phyloP scores from a whole-genome alignment of 805 yeast species.

The Debaryomyces castellii region DNA sequence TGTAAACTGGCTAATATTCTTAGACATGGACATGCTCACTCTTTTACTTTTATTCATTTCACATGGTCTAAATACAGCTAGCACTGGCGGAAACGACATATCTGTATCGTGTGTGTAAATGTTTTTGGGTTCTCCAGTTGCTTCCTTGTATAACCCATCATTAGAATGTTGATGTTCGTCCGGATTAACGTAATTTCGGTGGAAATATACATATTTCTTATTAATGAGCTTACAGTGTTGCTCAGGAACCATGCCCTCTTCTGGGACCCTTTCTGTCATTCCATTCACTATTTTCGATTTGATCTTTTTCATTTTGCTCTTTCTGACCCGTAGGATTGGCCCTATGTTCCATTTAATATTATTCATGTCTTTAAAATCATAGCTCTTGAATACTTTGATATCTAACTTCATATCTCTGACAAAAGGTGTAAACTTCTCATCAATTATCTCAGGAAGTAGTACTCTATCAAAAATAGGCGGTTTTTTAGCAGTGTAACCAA shows the following conservation, averaged over 20 bases:
- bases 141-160: conserved; percentile 2
- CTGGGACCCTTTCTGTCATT: conserved; percentile 5
- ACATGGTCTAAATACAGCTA: conserved; percentile 42
- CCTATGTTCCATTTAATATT: conserved; percentile 41
- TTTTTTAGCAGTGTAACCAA: conserved; percentile 5
- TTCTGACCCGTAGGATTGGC: conserved; percentile 42
- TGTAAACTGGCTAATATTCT: conserved; percentile 8
- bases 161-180: background rate
- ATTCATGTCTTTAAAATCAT: conserved; percentile 25
- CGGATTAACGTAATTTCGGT: conserved; percentile 27
- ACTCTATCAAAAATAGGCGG: conserved; percentile 23
- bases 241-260: conserved; percentile 8
- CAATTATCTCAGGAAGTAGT: conserved; percentile 22
- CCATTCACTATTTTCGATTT: conserved; percentile 12
- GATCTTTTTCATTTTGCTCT: conserved; percentile 23
- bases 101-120: conserved; percentile 22
- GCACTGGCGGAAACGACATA: conserved; percentile 23
- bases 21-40: conserved; percentile 33
- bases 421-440: conserved; percentile 20
- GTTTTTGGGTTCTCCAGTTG: conserved; percentile 20
- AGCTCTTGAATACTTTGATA: conserved; percentile 17
- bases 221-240: conserved; percentile 29
- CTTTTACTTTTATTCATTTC: conserved; percentile 38
- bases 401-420: conserved; percentile 7
- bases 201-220: conserved; percentile 36